Evolutionary conservation across 805 yeast genomes (phyloP).

Genomic region (Monosporozyma yasuniensis): DNA sequence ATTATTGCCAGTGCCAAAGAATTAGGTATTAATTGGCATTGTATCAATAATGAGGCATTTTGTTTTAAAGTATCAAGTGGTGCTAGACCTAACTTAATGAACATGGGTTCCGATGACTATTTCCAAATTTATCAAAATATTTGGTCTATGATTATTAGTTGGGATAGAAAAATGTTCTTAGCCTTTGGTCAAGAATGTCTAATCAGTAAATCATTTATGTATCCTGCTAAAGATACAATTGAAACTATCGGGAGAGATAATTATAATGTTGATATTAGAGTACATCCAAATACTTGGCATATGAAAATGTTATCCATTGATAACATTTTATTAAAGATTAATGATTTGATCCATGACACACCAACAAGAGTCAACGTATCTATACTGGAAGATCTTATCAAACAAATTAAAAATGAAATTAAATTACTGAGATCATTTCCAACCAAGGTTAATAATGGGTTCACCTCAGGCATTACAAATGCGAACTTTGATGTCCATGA

Average conservation of each 20-base stretch:
- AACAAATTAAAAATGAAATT: conserved; percentile 9
- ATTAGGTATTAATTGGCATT: conserved; percentile 24
- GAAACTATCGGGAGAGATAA: not conserved
- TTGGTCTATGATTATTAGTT: conserved; percentile 23
- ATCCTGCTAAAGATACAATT: conserved; percentile 1
- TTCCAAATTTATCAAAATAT: conserved; percentile 13
- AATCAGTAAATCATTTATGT: conserved; percentile 17
- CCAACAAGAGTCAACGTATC: conserved; percentile 15
- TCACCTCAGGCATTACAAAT: not conserved
- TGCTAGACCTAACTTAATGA: conserved; percentile 15
- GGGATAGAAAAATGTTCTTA: conserved; percentile 27
- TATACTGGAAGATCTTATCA: conserved; percentile 6
- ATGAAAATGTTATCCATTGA: conserved; percentile 14
- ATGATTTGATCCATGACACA: conserved; percentile 15
- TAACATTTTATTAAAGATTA: conserved; percentile 10
- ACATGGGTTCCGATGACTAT: conserved; percentile 13
- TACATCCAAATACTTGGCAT: conserved; percentile 14
- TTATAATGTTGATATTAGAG: not conserved
- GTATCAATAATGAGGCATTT: conserved; percentile 11
- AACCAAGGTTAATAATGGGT: not conserved
- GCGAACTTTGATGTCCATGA: conserved; percentile 1
- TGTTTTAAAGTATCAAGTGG: conserved; percentile 13
- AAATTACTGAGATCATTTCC: conserved; percentile 4
- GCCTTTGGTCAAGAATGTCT: conserved; percentile 25
- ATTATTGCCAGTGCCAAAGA: conserved; percentile 24